Percentiles rank a stretch among this genome's conserved stretches.
Evolutionary conservation across 176 grass and related monocot species (phyloP).

Genomic region (Thinopyrum elongatum): DNA sequence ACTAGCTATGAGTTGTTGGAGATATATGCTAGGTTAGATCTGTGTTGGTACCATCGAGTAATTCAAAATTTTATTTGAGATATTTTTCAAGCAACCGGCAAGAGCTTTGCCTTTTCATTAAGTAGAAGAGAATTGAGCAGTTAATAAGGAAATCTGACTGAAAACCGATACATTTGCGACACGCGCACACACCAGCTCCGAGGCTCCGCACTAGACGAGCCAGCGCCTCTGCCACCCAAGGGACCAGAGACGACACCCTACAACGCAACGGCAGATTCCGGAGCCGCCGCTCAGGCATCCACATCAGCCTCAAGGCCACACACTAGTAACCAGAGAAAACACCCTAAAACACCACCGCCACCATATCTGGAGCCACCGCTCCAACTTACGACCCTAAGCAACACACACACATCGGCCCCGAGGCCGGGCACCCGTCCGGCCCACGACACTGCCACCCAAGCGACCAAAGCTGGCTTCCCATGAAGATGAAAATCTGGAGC

Average conservation of each 20-base stretch:
- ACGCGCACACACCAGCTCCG: background rate
- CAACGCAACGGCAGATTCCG: background rate
- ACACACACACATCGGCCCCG: background rate
- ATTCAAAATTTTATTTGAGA: background rate
- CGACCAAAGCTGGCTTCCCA: no score
- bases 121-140: background rate
- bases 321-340: background rate
- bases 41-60: background rate
- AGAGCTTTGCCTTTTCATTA: background rate
- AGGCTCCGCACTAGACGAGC: background rate
- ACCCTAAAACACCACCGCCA: background rate
- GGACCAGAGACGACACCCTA: background rate
- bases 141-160: background rate
- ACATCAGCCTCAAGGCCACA: background rate
- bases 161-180: background rate
- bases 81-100: background rate
- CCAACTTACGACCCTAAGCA: background rate
- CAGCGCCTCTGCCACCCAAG: background rate
- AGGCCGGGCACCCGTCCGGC: background rate
- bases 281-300: background rate
- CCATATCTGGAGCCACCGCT: background rate
- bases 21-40: constrained; percentile 1
- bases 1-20: background rate
- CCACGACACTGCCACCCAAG: background rate
- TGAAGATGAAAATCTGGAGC: no score